Percentiles rank a stretch among this genome's conserved stretches.
These are phyloP conservation scores for Acer saccharum DNA, from an alignment of 345 rosid species.

Conservation along the genomic window DNA sequence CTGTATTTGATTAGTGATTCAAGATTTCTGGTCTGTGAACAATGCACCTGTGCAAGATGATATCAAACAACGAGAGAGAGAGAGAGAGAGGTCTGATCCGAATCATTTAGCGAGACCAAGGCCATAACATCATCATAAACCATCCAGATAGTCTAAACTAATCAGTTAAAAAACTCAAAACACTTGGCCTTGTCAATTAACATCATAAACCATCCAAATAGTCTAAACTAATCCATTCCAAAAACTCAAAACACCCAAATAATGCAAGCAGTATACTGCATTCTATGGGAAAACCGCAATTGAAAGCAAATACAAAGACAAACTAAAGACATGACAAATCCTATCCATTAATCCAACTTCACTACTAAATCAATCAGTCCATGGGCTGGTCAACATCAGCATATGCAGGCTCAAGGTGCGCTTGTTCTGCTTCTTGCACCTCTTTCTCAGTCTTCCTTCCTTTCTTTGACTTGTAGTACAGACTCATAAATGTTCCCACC, in stretches of 20 bases:
- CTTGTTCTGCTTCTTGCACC: slow-evolving; percentile 93
- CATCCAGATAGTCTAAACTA: background rate
- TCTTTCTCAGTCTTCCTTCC: slow-evolving; percentile 99
- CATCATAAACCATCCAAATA: slow-evolving; percentile 16
- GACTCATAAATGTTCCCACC: slow-evolving; percentile 96
- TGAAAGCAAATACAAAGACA: background rate
- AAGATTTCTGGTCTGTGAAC: too few species aligned
- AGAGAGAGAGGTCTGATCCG: too few species aligned
- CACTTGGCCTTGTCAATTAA: background rate
- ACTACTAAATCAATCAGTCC: slow-evolving; percentile 26
- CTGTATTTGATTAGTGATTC: too few species aligned
- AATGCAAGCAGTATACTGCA: background rate
- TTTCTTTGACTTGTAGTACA: slow-evolving; percentile 96
- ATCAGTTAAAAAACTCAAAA: too few species aligned
- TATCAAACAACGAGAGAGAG: too few species aligned
- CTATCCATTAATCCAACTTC: slow-evolving; percentile 1
- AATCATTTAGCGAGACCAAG: too few species aligned
- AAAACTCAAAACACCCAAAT: background rate
- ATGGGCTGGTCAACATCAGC: slow-evolving; percentile 47
- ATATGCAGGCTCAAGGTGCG: slow-evolving; percentile 70
- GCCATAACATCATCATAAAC: too few species aligned
- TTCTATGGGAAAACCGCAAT: background rate
- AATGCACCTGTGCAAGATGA: too few species aligned
- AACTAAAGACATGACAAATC: slow-evolving; percentile 18
- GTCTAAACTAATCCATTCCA: slow-evolving; percentile 19